Base-by-base conservation (phyloP, 2,329 filamentous ascomycete genomes). In the Fusarium annulatum region DNA sequence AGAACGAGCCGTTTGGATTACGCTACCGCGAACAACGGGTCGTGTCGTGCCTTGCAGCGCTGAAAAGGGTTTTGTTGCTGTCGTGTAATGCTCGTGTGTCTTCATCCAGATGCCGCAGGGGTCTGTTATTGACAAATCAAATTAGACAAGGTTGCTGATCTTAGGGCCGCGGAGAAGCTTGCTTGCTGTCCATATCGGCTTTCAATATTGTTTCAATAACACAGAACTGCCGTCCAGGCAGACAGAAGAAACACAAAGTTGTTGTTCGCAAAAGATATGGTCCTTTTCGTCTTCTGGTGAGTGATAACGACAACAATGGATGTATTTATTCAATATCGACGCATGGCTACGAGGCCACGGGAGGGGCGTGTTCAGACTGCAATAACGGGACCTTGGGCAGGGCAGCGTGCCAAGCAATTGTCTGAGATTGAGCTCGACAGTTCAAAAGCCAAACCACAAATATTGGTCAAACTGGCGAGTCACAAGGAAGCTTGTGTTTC, bases 31-130 rank as follows among this genome's bases (percentile, higher is more conserved):
- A 63, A 61, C 70, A 61, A 73, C 75, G 68, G 69, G 65, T 76
- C 65, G 76, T 76, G 61, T 76, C 65, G 76, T 78, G 61, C 76
- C 76, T 78, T 77, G 76, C 76, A 78, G 76, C 49, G 53, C 46
- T 58, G 39, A 71, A 67, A 67, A 59, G 53, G 61, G 63, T 69
- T 66, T 52, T 63, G 53, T 65, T 67, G 62, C 55, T 65, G 62
- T 42, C 56, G 60, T 74, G 63, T 57, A 62, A 59, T 72, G 57
- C 60, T 73, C 52, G 58, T 60, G 60, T 72, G 58, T 53, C 41
- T 64, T 43, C 65, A 46, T 63, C 51, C 60, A 70, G 62, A 56
- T 74, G 48, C 34, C 58, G 67, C 66, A 73, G 67, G 73, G 63
- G 43, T 49, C 49, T 28, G 18, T 61, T 46, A 43, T 71, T 66